Percentiles rank a stretch among this genome's conserved stretches.
phyloP scores from a whole-genome alignment of 2,329 filamentous ascomycete species.

The Nothomitra cinnamomea region DNA sequence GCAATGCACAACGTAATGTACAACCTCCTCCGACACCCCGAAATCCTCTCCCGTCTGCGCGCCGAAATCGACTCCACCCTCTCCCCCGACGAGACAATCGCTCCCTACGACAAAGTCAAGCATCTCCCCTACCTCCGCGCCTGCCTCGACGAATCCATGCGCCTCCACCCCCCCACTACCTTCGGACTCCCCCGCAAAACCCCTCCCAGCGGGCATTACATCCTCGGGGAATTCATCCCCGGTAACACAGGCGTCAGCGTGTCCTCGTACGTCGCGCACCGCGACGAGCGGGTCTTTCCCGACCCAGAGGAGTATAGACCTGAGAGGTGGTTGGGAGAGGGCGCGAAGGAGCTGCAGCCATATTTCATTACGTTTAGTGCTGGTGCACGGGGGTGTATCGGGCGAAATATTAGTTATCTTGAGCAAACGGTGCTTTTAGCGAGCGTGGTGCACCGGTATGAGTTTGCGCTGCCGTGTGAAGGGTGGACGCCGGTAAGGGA shows the following conservation, averaged over 20 bases:
- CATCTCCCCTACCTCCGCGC: slow-evolving; percentile 35
- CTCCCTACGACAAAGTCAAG: slow-evolving; percentile 32
- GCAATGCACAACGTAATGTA: slow-evolving; percentile 37
- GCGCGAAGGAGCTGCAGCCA: slow-evolving; percentile 23
- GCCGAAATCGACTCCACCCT: slow-evolving; percentile 30
- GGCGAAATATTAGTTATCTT: slow-evolving; percentile 26
- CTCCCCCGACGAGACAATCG: slow-evolving; percentile 26
- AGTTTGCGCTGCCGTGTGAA: slow-evolving; percentile 21
- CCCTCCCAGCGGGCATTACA: slow-evolving; percentile 26
- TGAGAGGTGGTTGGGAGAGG: slow-evolving; percentile 26
- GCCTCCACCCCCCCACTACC: slow-evolving; percentile 27
- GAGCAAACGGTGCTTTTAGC: slow-evolving; percentile 30
- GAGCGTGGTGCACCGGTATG: slow-evolving; percentile 26
- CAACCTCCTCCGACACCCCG: slow-evolving; percentile 32
- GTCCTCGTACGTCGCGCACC: slow-evolving; percentile 25
- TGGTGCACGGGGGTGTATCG: slow-evolving; percentile 25
- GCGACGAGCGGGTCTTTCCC: slow-evolving; percentile 22
- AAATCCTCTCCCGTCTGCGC: slow-evolving; percentile 23
- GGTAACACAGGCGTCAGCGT: slow-evolving; percentile 28
- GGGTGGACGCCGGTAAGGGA: slow-evolving; percentile 16
- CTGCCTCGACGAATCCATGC: slow-evolving; percentile 33
- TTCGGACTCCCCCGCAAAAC: slow-evolving; percentile 28
- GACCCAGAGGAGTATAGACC: slow-evolving; percentile 24
- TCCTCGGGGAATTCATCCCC: slow-evolving; percentile 29
- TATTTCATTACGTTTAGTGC: slow-evolving; percentile 25